Base-by-base conservation (phyloP, 2,329 filamentous ascomycete genomes). In the Huntiella savannae region DNA sequence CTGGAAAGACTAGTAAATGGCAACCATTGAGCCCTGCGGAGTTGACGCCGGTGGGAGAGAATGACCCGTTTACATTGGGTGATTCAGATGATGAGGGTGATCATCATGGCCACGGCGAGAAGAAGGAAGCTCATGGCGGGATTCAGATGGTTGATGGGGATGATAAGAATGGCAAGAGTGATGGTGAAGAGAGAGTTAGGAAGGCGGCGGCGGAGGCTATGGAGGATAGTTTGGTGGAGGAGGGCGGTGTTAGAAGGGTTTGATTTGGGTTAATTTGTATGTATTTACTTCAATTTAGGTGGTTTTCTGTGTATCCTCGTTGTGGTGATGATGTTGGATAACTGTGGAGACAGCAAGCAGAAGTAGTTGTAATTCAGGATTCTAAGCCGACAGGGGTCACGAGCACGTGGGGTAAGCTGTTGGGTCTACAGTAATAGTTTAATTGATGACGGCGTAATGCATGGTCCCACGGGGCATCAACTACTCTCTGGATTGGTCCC, bases 51-150 rank as follows among this genome's bases (percentile, higher is more conserved):
- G 54, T 55, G 43, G 51, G 45, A 13, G 86, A 96, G 54, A 88
- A 94, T 55, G 91, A 98, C 57, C 91, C 91, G 0, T 98, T 98
- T 64, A 95, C 86, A 56, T 71, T 98, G 11, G 91, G 91, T 4
- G 88, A 96, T 55, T 93, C 85, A 56, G 88, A 96, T 54, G 87
- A 94, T 54, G 91, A 98, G 62, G 91, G 86, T 63, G 70, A 72
- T 64, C 63, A 44, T 43, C 51, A 49, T 19, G 40, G n/a, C 12
- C 19, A 19, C 6, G 37, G 41, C 44, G 63, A 33, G 42, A 52
- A 34, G 53, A 61, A 64, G 46, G 40, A 39, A 13, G 19, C 17
- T n/a, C 28, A 41, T n/a, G 16, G 35, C 16, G 12, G 35, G 8
- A 17, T 22, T 38, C 19, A 15, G 10, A 28, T 19, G 40, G 60